Base-by-base conservation (phyloP, 2,329 filamentous ascomycete genomes). In the Aspergillus tanneri region DNA sequence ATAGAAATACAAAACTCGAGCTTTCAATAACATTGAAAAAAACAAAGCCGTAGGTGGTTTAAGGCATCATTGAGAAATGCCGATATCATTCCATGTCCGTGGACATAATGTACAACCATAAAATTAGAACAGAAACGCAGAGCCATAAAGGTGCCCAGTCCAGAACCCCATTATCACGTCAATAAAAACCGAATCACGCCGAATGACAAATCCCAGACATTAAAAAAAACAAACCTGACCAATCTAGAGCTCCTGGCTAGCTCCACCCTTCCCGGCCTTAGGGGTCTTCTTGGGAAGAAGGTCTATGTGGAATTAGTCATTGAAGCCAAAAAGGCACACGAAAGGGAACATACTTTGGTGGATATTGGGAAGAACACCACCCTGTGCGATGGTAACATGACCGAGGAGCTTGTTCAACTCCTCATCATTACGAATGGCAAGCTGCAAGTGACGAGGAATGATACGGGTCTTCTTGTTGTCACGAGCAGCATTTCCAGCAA, bases 381-480 rank as follows among this genome's bases (percentile, higher is more conserved):
- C 93, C 63, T 95, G 96, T 52, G 93, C 93, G 66, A 99, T 99
- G 56, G 93, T 99, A 48, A 93, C 93, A 64, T 92, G 88, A 69
- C 56, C 84, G 96, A 99, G 96, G 48, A 99, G 81, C 21, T 91
- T 97, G 88, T 97, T 96, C 88, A 97, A 76, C 79, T 99, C 93
- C 84, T 97, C 92, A 76, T 97, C 92, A 80, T 96, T 96, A 70
- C 93, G 87, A 81, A 99, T 99, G 77, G 93, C 93, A 65, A 99
- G 90, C 81, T 99, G 93, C 39, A 99, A 85, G 77, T 99, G 93
- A 77, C 93, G 90, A 60, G 93, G 93, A 54, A 97, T 99, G 80
- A 99, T 99, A 87, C 93, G 91, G 59, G 92, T 99, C 88, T 97
- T 97, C 89, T 99, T 99, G 86, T 97, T 96, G 80, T 99, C 93